phyloP scores from a whole-genome alignment of 2,329 filamentous ascomycete genomes.

The Fusarium pilosicola region DNA sequence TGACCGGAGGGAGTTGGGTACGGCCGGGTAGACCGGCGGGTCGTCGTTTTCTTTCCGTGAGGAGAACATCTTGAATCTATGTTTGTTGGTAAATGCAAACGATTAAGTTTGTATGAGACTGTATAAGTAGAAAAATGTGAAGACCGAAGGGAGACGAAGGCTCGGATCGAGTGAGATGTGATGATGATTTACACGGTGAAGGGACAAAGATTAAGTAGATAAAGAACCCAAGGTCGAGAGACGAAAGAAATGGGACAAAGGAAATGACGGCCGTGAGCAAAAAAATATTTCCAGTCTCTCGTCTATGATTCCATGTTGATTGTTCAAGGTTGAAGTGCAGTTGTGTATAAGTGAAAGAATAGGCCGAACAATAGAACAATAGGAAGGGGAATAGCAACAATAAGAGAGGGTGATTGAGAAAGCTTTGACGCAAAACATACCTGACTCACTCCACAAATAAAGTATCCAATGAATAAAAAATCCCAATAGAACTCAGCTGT shows the following conservation, averaged over 20 bases:
- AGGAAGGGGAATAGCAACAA: constrained; percentile 38
- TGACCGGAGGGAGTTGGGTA: constrained; percentile 52
- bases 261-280: constrained; percentile 29
- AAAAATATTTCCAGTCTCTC: constrained; percentile 29
- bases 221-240: constrained; percentile 14
- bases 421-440: constrained; percentile 27
- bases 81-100: constrained; percentile 41
- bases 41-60: constrained; percentile 48
- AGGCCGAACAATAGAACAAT: constrained; percentile 31
- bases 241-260: constrained; percentile 36
- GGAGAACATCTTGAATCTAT: constrained; percentile 52
- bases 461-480: constrained; percentile 35
- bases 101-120: constrained; percentile 14
- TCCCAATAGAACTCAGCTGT: constrained; percentile 20
- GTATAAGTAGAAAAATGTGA: constrained; percentile 10
- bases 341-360: constrained; percentile 24
- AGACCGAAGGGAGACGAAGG: constrained; percentile 11
- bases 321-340: constrained; percentile 22
- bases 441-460: constrained; percentile 38
- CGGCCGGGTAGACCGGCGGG: constrained; percentile 48
- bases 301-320: constrained; percentile 43
- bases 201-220: constrained; percentile 28
- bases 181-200: constrained; percentile 21
- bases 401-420: constrained; percentile 38
- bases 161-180: not conserved